Base-by-base conservation (phyloP, 2,329 filamentous ascomycete genomes). In the Pseudogymnoascus sp. region DNA sequence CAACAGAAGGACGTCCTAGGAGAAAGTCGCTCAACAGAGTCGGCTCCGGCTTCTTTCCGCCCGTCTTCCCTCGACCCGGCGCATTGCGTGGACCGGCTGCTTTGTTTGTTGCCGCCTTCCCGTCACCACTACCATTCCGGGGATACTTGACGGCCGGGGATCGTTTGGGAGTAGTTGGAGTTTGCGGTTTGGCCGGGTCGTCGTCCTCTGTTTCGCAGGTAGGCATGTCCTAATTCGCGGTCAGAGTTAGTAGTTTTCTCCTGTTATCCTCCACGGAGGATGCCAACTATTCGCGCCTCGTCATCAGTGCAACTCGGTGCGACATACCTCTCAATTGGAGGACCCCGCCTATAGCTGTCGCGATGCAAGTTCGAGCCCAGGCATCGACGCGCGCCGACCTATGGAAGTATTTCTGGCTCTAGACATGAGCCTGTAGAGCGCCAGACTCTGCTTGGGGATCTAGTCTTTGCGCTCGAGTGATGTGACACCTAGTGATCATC, bases 11-110 rank as follows among this genome's bases (percentile, higher is more conserved):
- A 19, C 82, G 78, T 12, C 84, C 84, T 24, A 83, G 75, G 40
- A 86, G 76, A 70, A 86, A 86, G 71, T 86, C 84, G 35, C 76
- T 75, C 7, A 86, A 76, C 4, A 86, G 74, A 2, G 80, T 84
- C 11, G 79, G 78, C 62, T 80, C 77, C 8, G 66, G 28, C 60
- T 66, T 72, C 65, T 68, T 72, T 14, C 46, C 33, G 4, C 59
- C 63, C 11, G 64, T 59, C 61, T 64, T 67, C 35, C 67, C 56
- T 35, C 67, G 66, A 22, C 65, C 67, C n/a, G 72, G 71, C 12
- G 68, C 70, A 33, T 67, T 70, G 31, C 65, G 68, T 2, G 72
- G 69, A 6, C 67, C 69, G 24, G 59, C 62, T 10, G 61, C 61
- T 53, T 68, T 68, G 24, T 66, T 66, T 11, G 63, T 65, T 7